phyloP scores from a whole-genome alignment of 805 yeast species.

The Torulaspora gathmanii region DNA sequence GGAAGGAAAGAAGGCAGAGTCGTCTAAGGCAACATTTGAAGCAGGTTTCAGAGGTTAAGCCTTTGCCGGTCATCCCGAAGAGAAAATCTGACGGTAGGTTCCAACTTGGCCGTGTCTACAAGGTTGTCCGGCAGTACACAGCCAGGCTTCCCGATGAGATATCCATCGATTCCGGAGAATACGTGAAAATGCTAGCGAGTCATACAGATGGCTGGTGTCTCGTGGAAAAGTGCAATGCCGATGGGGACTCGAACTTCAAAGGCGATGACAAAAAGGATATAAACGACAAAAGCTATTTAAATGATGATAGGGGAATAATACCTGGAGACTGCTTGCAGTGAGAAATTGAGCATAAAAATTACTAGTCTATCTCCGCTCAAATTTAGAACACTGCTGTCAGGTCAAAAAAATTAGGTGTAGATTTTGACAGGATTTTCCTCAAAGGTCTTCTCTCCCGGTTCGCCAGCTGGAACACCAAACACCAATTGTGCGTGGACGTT shows the following conservation, averaged over 20 bases:
- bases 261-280: constrained; percentile 1
- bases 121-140: constrained; percentile 26
- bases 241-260: constrained; percentile 19
- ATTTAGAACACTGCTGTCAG: no score
- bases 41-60: constrained; percentile 17
- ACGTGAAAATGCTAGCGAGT: constrained; percentile 35
- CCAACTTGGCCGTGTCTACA: constrained; percentile 12
- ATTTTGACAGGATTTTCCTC: constrained; percentile 42
- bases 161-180: constrained; percentile 31
- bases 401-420: constrained; percentile 21
- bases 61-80: constrained; percentile 25
- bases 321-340: constrained; percentile 37
- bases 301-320: constrained; percentile 40
- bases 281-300: constrained; percentile 29
- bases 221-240: constrained; percentile 35
- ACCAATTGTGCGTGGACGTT: constrained; percentile 46
- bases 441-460: constrained; percentile 38
- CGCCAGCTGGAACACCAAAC: constrained; percentile 43
- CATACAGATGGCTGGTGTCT: constrained; percentile 46
- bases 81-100: constrained; percentile 3
- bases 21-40: constrained; percentile 16
- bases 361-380: neutral
- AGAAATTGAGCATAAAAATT: neutral
- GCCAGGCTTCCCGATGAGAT: constrained; percentile 40
- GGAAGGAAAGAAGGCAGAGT: constrained; percentile 10